Conservation (phyloP, 345 rosid species). For the Dipteronia dyeriana region DNA sequence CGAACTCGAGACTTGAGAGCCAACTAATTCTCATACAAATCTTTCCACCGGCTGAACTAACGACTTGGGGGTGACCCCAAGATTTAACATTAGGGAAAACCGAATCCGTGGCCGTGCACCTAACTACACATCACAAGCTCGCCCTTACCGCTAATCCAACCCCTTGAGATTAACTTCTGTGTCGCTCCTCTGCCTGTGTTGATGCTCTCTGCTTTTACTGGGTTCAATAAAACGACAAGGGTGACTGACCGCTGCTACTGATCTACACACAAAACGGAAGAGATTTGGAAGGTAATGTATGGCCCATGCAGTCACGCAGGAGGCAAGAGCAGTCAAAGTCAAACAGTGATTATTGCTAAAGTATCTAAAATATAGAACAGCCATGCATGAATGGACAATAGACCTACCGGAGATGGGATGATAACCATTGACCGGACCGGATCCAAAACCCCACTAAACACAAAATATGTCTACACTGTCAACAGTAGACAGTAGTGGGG, state of each 20-base stretch:
- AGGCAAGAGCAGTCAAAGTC: constrained; percentile 6
- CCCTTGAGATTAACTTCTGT: background rate
- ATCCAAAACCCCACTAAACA: background rate
- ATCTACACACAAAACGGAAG: background rate
- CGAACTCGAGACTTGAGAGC: no score
- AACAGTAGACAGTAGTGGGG: background rate
- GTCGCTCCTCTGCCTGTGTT: background rate
- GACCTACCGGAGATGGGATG: background rate
- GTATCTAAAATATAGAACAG: background rate
- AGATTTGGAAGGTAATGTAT: background rate
- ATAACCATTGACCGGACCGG: background rate
- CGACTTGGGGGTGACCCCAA: no score
- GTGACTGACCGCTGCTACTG: background rate
- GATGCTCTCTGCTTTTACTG: background rate
- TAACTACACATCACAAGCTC: no score
- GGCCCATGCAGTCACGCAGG: background rate
- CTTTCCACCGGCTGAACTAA: no score
- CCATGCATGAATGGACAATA: background rate
- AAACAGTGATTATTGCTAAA: constrained; percentile 1
- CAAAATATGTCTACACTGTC: background rate
- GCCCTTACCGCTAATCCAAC: no score
- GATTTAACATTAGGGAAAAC: no score
- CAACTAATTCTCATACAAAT: no score
- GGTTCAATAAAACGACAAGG: background rate
- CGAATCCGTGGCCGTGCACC: no score